phyloP scores from a whole-genome alignment of 176 grass and related monocot species.

The Aegilops bicornis region DNA sequence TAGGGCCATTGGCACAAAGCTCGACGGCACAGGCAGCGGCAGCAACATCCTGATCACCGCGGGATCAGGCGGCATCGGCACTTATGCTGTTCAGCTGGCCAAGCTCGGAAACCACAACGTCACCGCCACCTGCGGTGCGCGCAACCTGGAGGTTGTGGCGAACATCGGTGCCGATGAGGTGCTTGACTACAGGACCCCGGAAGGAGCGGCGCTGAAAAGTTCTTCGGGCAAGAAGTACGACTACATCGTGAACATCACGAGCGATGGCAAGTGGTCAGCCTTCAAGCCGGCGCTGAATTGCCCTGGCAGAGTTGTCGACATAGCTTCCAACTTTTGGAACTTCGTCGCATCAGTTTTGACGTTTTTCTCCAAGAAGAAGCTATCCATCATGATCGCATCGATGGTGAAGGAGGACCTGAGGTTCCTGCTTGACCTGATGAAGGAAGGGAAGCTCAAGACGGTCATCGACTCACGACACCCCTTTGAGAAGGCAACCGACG shows the following conservation, averaged over 20 bases:
- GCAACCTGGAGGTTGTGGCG: not conserved
- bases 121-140: not conserved
- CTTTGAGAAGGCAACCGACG: not conserved
- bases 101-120: not conserved
- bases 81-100: not conserved
- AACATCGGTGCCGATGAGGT: constrained; percentile 1
- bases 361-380: not conserved
- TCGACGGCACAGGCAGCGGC: not conserved
- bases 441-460: constrained; percentile 5
- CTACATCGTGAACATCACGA: not conserved
- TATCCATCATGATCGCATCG: not conserved
- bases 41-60: constrained; percentile 1
- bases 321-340: not conserved
- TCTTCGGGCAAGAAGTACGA: not conserved
- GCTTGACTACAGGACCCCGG: not conserved
- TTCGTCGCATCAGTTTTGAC: not conserved
- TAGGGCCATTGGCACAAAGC: not conserved
- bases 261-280: not conserved
- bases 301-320: not conserved
- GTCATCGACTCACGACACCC: not conserved
- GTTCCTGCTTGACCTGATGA: not conserved
- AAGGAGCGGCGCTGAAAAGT: not conserved
- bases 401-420: not conserved
- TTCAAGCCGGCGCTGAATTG: not conserved
- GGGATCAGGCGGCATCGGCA: not conserved